Evolutionary conservation across 2,329 filamentous ascomycete genomes (phyloP), one percentile per base, ranked within the genome.

Genomic region (Colletotrichum sp.): DNA sequence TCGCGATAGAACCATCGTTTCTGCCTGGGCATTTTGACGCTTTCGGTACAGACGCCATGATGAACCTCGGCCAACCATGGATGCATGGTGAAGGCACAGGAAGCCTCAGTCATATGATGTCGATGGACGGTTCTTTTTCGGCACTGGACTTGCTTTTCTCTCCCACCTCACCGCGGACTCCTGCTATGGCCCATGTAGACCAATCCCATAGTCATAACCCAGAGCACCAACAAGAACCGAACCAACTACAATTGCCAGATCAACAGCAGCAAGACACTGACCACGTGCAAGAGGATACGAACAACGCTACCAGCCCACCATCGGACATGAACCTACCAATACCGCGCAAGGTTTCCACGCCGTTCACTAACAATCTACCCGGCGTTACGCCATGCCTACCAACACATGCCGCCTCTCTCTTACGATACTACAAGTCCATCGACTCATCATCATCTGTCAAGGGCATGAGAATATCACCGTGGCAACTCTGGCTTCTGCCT

Each of bases 401-500:
- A 12, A 59, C 62, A 62, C 61, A 84, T 52, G 79, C 83, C 3
- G 80, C 79, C 8, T 69, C 78, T 1, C 61, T 84, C 9, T 78
- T 84, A 6, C 79, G 82, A 1, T 82, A 83, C 69, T 82, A 83
- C 64, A 81, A 79, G 34, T 82, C 79, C 71, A 79, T 85, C 2
- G 80, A 85, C n/a, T 78, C 77, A 8, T 65, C 79, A n/a, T 81
- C 80, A 63, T 82, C 79, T 11, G 82, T 80, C 12, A 72, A 82
- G 66, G 49, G 81, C 69, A 81, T 84, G 27, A 82, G 82, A 4
- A 86, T 86, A 69, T 87, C 86, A 1, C 87, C 86, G 0, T 88
- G 87, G 86, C 83, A 87, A 62, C 79, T 87, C 0, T 82, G 88
- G 0, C 84, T 88, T 22, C 78, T 88, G 1, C 86, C 87, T 1